Conservation (phyloP, 2,329 filamentous ascomycete genomes). For the Aspergillus fijiensis region DNA sequence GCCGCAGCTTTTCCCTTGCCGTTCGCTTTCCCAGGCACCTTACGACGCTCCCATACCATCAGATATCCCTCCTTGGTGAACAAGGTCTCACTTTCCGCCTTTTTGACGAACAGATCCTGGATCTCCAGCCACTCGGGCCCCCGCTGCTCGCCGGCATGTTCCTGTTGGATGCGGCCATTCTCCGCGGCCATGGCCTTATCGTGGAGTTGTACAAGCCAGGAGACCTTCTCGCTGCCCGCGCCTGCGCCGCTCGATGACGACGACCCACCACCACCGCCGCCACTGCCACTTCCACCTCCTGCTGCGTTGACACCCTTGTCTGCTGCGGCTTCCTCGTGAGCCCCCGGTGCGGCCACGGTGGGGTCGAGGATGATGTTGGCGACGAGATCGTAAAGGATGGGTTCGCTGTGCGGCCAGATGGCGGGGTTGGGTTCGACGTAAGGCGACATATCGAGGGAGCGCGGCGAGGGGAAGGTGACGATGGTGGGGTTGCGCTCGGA, state of each 20-base stretch:
- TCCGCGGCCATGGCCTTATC: slow-evolving; percentile 63
- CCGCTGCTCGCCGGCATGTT: slow-evolving; percentile 30
- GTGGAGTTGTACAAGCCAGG: slow-evolving; percentile 89
- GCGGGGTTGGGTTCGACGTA: slow-evolving; percentile 86
- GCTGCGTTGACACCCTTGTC: slow-evolving; percentile 40
- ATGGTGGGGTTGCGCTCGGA: slow-evolving; percentile 96
- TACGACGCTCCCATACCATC: slow-evolving; percentile 91
- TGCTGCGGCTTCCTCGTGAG: slow-evolving; percentile 42
- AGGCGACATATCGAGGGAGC: slow-evolving; percentile 79
- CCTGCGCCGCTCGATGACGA: slow-evolving; percentile 63
- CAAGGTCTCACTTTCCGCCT: slow-evolving; percentile 81
- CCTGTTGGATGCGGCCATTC: slow-evolving; percentile 30
- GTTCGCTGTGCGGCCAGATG: slow-evolving; percentile 69
- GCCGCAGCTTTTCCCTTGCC: slow-evolving; percentile 39
- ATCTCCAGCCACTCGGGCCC: slow-evolving; percentile 86
- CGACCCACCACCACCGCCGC: neutral
- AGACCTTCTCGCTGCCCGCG: slow-evolving; percentile 86
- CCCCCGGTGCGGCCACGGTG: slow-evolving; percentile 65
- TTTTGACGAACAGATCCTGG: slow-evolving; percentile 91
- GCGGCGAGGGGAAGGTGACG: slow-evolving; percentile 86
- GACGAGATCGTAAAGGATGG: slow-evolving; percentile 91
- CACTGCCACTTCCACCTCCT: slow-evolving; percentile 34
- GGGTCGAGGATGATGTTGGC: slow-evolving; percentile 74
- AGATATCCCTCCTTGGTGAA: slow-evolving; percentile 93
- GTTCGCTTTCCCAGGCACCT: slow-evolving; percentile 39